phyloP scores from a whole-genome alignment of 2,329 filamentous ascomycete genomes.

The Ciborinia camelliae region DNA sequence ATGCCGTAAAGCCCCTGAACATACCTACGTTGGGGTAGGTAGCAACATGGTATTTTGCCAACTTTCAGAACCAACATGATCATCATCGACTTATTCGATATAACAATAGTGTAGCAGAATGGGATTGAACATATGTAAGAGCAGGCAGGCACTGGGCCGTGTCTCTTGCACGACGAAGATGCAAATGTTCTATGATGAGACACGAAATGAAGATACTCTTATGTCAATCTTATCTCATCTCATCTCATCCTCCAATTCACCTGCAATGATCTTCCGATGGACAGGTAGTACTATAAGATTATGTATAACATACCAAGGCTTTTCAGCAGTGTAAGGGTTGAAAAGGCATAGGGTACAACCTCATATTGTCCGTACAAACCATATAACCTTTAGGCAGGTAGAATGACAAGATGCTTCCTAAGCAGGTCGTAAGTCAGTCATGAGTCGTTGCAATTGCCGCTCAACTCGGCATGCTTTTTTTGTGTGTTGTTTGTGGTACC shows the following conservation, averaged over 20 bases:
- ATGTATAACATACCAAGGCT: slow-evolving; percentile 9
- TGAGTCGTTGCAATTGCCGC: neutral
- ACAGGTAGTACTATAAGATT: slow-evolving; percentile 5
- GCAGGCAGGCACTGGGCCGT: neutral
- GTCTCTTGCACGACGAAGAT: neutral
- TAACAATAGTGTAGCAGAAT: neutral
- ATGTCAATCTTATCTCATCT: slow-evolving; percentile 19
- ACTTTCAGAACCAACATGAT: neutral
- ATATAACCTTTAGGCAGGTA: too few species aligned
- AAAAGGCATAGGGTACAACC: neutral
- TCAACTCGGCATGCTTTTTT: slow-evolving; percentile 5
- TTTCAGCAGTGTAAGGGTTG: neutral
- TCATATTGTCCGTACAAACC: neutral
- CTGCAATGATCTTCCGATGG: slow-evolving; percentile 16
- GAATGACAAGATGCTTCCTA: neutral
- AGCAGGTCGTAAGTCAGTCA: slow-evolving; percentile 4
- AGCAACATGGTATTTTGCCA: slow-evolving; percentile 5
- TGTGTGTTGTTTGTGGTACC: slow-evolving; percentile 3
- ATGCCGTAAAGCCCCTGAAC: slow-evolving; percentile 16
- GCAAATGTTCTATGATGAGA: neutral
- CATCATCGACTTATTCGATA: neutral
- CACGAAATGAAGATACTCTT: neutral
- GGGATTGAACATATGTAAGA: neutral
- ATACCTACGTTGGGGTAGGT: slow-evolving; percentile 4
- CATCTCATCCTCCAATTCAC: slow-evolving; percentile 5